These are phyloP conservation scores for Amphichorda felina DNA, from an alignment of 2,329 filamentous ascomycete species.

Conservation along the genomic window DNA sequence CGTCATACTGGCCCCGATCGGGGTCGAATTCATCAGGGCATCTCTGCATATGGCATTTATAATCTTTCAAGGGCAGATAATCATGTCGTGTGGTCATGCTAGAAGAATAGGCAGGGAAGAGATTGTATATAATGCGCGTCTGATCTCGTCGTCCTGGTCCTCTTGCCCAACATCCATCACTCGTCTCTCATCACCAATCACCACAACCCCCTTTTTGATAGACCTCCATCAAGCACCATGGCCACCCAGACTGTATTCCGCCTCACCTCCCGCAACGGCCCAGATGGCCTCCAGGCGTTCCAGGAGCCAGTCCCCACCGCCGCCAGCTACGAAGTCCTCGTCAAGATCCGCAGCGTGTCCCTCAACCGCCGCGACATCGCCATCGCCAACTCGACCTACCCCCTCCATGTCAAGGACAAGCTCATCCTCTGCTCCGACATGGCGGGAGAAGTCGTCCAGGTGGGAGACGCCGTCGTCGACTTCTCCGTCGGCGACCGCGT, in stretches of 20 bases:
- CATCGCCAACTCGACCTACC: slow-evolving; percentile 24
- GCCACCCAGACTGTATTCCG: not conserved
- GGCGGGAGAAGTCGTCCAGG: slow-evolving; percentile 23
- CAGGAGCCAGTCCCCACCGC: not conserved
- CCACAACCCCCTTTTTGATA: too few relatives aligned
- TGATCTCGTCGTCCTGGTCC: too few relatives aligned
- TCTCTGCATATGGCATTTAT: too few relatives aligned
- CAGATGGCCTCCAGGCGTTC: not conserved
- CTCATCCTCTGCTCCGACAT: slow-evolving; percentile 23
- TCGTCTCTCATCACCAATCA: too few relatives aligned
- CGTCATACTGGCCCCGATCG: too few relatives aligned
- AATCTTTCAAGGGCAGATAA: too few relatives aligned
- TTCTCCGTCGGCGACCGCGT: slow-evolving; percentile 22
- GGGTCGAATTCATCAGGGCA: too few relatives aligned
- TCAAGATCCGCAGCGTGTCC: slow-evolving; percentile 18
- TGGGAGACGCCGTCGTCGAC: slow-evolving; percentile 19
- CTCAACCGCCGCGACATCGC: slow-evolving; percentile 22
- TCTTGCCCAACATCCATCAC: too few relatives aligned
- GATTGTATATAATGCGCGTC: too few relatives aligned
- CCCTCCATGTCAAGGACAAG: slow-evolving; percentile 22
- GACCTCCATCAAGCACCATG: not conserved
- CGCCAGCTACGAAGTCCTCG: slow-evolving; percentile 8
- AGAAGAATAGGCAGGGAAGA: too few relatives aligned
- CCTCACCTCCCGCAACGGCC: not conserved
- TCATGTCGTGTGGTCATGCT: too few relatives aligned